phyloP scores from a whole-genome alignment of 1,284 basidiomycete species.

The Pseudozyma tsukubaensis region DNA sequence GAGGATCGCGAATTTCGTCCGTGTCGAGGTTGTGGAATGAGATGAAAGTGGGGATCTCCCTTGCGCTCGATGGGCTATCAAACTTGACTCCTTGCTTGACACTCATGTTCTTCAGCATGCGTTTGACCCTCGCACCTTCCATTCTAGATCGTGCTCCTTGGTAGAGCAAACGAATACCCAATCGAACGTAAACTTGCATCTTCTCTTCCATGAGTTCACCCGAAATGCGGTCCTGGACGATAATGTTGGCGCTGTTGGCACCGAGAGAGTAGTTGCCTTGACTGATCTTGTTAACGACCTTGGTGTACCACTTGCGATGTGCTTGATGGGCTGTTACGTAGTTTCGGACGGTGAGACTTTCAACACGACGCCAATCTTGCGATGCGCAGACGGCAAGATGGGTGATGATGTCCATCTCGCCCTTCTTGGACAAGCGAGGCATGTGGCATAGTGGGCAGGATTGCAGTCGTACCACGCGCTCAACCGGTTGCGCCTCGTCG shows the following conservation, averaged over 20 bases:
- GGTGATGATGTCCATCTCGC: conserved; percentile 91
- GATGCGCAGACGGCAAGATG: conserved; percentile 85
- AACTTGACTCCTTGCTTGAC: conserved; percentile 96
- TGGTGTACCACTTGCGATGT: conserved; percentile 95
- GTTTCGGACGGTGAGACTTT: conserved; percentile 79
- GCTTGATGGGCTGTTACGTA: conserved; percentile 96
- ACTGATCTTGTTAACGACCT: conserved; percentile 80
- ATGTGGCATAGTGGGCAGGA: conserved; percentile 93
- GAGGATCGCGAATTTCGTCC: conserved; percentile 83
- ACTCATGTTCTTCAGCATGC: conserved; percentile 86
- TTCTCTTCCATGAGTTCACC: conserved; percentile 97
- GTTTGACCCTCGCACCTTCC: conserved; percentile 85
- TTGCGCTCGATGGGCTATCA: conserved; percentile 83
- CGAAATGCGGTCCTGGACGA: conserved; percentile 74
- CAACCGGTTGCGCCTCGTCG: conserved; percentile 65
- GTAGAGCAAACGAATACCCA: conserved; percentile 92
- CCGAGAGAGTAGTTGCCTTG: conserved; percentile 87
- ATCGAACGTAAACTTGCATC: conserved; percentile 91
- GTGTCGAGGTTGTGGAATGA: conserved; percentile 87
- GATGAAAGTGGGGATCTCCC: conserved; percentile 88
- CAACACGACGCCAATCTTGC: conserved; percentile 89
- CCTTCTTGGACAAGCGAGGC: conserved; percentile 83
- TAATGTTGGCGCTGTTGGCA: conserved; percentile 92
- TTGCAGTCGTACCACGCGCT: conserved; percentile 93
- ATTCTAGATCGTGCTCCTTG: conserved; percentile 88